Evolutionary conservation across 2,329 filamentous ascomycete species (phyloP).

Genomic region (Colletotrichum echinochloae): DNA sequence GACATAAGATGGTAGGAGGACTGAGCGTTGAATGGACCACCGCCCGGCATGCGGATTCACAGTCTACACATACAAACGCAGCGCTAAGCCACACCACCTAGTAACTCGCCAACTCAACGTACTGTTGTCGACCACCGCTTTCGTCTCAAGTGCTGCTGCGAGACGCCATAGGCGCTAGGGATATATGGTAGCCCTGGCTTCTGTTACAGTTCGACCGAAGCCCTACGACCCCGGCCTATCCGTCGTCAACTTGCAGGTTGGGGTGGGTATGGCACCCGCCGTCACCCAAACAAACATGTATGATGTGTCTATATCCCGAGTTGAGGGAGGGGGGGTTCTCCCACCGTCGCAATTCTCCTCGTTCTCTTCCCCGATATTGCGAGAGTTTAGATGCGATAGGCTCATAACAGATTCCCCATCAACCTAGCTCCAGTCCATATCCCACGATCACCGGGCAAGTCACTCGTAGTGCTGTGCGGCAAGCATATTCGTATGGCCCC

Average conservation of each 20-base stretch:
- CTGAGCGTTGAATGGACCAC: not conserved
- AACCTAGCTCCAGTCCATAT: not conserved
- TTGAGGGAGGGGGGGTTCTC: not conserved
- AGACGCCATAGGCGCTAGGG: not conserved
- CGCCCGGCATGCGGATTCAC: not conserved
- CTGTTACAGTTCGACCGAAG: not conserved
- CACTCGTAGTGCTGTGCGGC: too few relatives aligned
- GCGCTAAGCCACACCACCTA: not conserved
- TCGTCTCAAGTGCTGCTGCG: not conserved
- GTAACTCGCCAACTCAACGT: not conserved
- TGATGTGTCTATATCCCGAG: not conserved
- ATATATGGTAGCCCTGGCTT: not conserved
- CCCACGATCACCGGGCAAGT: not conserved
- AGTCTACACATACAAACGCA: not conserved
- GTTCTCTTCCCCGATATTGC: too few relatives aligned
- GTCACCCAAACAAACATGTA: too few relatives aligned
- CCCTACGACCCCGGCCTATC: not conserved
- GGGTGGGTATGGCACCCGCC: not conserved
- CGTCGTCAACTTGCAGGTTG: not conserved
- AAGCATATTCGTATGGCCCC: not conserved
- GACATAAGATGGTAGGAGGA: not conserved
- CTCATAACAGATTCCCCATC: not conserved
- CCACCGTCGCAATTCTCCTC: not conserved
- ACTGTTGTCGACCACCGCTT: too few relatives aligned
- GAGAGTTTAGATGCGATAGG: not conserved